phyloP scores from a whole-genome alignment of 495 filamentous ascomycete species.

The Penicillium pulvis region DNA sequence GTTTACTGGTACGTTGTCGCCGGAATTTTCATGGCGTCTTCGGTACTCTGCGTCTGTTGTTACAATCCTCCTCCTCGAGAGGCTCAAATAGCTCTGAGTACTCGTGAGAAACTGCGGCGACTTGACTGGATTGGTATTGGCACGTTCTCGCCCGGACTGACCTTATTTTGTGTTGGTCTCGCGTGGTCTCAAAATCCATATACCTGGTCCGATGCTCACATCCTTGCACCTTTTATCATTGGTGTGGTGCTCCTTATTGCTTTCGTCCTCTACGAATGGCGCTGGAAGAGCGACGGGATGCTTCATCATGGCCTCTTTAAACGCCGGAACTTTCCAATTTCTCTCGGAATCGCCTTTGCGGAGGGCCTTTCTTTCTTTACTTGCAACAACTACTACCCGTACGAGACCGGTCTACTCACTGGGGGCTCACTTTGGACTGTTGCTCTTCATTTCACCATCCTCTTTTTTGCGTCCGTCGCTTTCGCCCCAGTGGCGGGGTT shows the following conservation, averaged over 20 bases:
- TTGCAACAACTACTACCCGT: not conserved
- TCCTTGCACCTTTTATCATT: not conserved
- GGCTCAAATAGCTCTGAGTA: not conserved
- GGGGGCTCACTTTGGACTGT: not conserved
- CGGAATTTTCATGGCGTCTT: not conserved
- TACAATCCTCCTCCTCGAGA: conserved; percentile 1
- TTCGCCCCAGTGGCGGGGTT: not conserved
- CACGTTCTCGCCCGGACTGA: not conserved
- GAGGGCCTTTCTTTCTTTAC: not conserved
- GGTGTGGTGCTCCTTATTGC: not conserved
- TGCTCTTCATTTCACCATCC: not conserved
- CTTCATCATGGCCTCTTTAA: not conserved
- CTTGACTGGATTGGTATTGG: not conserved
- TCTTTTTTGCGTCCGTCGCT: not conserved
- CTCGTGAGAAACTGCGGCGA: not conserved
- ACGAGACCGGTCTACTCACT: not conserved
- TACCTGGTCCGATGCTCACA: not conserved
- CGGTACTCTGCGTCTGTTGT: not conserved
- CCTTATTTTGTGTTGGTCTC: not conserved
- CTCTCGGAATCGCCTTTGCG: not conserved
- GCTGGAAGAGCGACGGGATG: not conserved
- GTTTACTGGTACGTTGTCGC: not conserved
- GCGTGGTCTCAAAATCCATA: not conserved
- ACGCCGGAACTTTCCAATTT: not conserved
- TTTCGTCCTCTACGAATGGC: not conserved